Evolutionary conservation across 1,284 basidiomycete genomes (phyloP).

Genomic region (Fomitopsis betulina): DNA sequence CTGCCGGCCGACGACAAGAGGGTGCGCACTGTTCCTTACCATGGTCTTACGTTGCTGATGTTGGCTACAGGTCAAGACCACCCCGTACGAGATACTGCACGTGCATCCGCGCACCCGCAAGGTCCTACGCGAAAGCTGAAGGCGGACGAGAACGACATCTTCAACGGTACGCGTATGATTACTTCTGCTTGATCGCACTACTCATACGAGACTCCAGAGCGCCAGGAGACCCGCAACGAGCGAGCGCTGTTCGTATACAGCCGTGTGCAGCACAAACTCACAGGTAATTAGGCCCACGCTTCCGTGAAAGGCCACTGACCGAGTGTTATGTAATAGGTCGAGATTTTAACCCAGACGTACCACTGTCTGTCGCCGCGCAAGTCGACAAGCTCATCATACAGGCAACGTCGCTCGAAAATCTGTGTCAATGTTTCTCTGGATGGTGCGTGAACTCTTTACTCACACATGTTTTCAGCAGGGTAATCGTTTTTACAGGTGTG

Average conservation of each 20-base stretch:
- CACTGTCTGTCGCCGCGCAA: constrained; percentile 72
- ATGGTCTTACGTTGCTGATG: constrained; percentile 16
- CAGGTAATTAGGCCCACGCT: constrained; percentile 47
- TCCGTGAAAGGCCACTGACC: constrained; percentile 1
- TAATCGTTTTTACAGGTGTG: too few relatives aligned
- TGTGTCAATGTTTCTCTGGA: constrained; percentile 95
- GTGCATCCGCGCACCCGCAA: constrained; percentile 69
- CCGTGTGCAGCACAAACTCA: constrained; percentile 90
- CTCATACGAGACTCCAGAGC: constrained; percentile 37
- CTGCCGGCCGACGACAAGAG: constrained; percentile 56
- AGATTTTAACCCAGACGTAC: constrained; percentile 84
- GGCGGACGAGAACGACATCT: constrained; percentile 80
- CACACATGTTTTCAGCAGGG: too few relatives aligned
- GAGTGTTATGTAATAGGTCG: constrained; percentile 46
- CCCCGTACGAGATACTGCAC: constrained; percentile 43
- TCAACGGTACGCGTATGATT: constrained; percentile 50
- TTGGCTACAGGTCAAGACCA: background rate
- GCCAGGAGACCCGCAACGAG: constrained; percentile 86
- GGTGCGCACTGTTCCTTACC: constrained; percentile 35
- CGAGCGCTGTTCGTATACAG: constrained; percentile 88
- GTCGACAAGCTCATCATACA: constrained; percentile 90
- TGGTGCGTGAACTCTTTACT: constrained; percentile 50
- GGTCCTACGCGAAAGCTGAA: constrained; percentile 70
- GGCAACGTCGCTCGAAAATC: constrained; percentile 88
- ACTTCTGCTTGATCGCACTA: constrained; percentile 2